These are phyloP conservation scores for Bipolaris gigantea DNA, from an alignment of 2,329 filamentous ascomycete genomes.

Conservation along the genomic window DNA sequence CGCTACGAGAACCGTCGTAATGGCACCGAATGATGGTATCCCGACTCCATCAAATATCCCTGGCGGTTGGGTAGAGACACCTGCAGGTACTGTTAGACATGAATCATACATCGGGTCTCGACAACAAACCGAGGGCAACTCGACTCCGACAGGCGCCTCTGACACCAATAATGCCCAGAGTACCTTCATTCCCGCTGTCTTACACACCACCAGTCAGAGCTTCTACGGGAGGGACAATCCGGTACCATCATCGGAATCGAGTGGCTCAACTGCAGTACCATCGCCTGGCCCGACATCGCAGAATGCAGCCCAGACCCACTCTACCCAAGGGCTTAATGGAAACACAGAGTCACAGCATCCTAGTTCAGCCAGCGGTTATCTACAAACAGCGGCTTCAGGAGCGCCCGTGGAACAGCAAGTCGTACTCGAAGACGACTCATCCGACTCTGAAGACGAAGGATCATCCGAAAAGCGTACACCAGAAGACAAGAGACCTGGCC, in stretches of 20 bases:
- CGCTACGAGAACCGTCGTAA: constrained; percentile 12
- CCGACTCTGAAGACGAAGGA: constrained; percentile 29
- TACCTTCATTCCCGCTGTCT: constrained; percentile 25
- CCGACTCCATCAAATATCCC: constrained; percentile 41
- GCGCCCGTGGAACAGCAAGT: constrained; percentile 19
- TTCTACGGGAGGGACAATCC: constrained; percentile 15
- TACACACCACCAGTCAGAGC: constrained; percentile 21
- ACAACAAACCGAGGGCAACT: constrained; percentile 8
- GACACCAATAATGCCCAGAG: constrained; percentile 1
- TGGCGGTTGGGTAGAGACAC: constrained; percentile 43
- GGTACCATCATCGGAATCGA: constrained; percentile 15
- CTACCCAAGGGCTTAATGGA: background rate
- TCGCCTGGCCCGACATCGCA: constrained; percentile 4
- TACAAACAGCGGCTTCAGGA: constrained; percentile 2
- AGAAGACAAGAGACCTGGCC: constrained; percentile 19
- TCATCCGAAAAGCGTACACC: constrained; percentile 23
- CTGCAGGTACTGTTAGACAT: constrained; percentile 28
- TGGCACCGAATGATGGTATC: constrained; percentile 36
- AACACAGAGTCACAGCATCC: background rate
- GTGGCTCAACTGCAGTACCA: constrained; percentile 16
- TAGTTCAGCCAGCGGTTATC: background rate
- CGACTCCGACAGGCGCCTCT: background rate
- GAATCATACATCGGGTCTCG: constrained; percentile 29
- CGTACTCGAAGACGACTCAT: constrained; percentile 18
- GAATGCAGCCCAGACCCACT: background rate